These are phyloP conservation scores for Brachypodium distachyon DNA, from an alignment of 202 grass and related monocot genomes.

Conservation along the genomic window DNA sequence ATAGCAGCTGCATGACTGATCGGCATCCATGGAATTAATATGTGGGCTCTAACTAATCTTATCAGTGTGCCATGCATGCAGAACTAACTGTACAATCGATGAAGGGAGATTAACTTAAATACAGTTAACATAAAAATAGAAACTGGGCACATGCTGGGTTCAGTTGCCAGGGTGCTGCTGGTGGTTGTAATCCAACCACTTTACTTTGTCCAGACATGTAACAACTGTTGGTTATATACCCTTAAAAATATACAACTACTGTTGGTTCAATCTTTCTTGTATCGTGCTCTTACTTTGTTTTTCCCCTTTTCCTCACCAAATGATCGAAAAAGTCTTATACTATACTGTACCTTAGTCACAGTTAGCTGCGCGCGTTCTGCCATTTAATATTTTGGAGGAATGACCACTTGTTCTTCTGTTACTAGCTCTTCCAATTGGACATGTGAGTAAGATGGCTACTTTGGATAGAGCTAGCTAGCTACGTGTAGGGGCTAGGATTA, in stretches of 20 bases:
- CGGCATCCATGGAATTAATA: neutral
- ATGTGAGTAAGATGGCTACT: neutral
- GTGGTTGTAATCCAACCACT: slow-evolving; percentile 26
- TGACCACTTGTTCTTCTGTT: neutral
- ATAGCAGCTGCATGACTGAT: neutral
- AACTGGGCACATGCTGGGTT: neutral
- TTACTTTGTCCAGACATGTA: slow-evolving; percentile 19
- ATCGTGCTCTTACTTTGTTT: neutral
- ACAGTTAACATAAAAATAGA: neutral
- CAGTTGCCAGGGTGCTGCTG: neutral
- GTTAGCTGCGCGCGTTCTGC: neutral
- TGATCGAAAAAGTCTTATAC: too few species aligned
- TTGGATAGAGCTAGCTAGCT: too few species aligned
- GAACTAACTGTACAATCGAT: neutral
- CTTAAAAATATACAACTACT: neutral
- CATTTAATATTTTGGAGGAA: neutral
- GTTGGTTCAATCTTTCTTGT: neutral
- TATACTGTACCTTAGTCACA: neutral
- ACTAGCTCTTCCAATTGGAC: neutral
- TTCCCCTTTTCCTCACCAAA: neutral
- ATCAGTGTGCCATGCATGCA: neutral
- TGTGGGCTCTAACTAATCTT: neutral
- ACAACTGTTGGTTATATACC: slow-evolving; percentile 12
- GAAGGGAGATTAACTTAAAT: neutral
- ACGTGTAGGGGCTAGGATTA: slow-evolving; percentile 5